phyloP scores from a whole-genome alignment of 129 eudicot species.

The Centella asiatica region DNA sequence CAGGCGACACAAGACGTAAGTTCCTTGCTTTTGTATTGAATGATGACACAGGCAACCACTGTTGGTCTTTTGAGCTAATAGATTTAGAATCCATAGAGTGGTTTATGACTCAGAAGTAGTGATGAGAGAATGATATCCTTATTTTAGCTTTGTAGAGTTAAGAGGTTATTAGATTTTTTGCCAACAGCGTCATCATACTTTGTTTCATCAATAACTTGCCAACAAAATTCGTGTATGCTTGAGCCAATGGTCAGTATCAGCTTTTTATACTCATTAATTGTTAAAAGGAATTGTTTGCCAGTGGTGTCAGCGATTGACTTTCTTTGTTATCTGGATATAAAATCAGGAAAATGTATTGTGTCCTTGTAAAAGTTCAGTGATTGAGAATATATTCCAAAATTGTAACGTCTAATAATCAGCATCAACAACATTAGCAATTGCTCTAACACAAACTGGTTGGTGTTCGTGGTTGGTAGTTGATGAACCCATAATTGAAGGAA shows the following conservation, averaged over 20 bases:
- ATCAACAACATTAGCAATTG: too few relatives aligned
- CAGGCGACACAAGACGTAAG: slow-evolving; percentile 78
- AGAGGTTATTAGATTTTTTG: neutral
- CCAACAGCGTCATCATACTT: neutral
- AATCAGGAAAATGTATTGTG: neutral
- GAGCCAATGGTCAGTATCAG: neutral
- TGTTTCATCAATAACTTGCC: too few relatives aligned
- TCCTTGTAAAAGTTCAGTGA: neutral
- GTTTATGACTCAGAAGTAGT: neutral
- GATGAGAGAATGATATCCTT: neutral
- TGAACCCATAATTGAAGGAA: too few relatives aligned
- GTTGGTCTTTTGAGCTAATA: slow-evolving; percentile 3
- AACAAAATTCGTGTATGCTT: too few relatives aligned
- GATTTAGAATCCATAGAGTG: neutral
- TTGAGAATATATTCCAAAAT: neutral
- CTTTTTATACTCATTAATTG: too few relatives aligned
- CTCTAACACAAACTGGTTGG: too few relatives aligned
- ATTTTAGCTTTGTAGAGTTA: neutral
- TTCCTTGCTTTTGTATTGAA: slow-evolving; percentile 10
- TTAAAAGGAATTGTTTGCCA: neutral
- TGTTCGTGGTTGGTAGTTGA: too few relatives aligned
- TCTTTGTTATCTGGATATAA: neutral
- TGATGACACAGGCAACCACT: neutral
- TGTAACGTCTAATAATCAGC: too few relatives aligned
- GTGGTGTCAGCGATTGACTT: neutral